Evolutionary conservation across 495 filamentous ascomycete species (phyloP).

Genomic region (Penicillium egyptiacum): DNA sequence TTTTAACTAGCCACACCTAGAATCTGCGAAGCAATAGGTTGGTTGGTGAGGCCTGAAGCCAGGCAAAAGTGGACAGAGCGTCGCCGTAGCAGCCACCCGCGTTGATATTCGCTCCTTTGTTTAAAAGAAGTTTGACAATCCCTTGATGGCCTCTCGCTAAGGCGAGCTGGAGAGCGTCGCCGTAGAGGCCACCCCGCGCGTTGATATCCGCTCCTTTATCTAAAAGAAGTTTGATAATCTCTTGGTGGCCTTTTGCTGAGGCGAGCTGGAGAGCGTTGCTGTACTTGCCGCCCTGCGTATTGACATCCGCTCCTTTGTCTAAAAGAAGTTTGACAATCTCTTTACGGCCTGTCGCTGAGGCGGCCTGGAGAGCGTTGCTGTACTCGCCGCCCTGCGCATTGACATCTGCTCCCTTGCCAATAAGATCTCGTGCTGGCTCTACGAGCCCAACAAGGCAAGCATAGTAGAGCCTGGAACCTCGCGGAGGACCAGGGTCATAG

Average conservation of each 20-base stretch:
- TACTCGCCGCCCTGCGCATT: slow-evolving; percentile 26
- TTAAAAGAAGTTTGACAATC: slow-evolving; percentile 6
- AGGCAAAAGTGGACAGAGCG: slow-evolving; percentile 17
- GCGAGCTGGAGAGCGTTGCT: slow-evolving; percentile 32
- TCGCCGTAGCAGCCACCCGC: slow-evolving; percentile 27
- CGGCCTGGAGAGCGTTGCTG: slow-evolving; percentile 31
- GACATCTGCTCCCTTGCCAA: slow-evolving; percentile 26
- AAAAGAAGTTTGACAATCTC: slow-evolving; percentile 12
- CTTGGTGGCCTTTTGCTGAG: slow-evolving; percentile 10
- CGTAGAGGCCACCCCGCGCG: slow-evolving; percentile 25
- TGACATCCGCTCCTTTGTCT: slow-evolving; percentile 27
- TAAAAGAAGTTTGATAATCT: slow-evolving; percentile 6
- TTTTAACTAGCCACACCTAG: too few species aligned
- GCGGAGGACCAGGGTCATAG: background rate
- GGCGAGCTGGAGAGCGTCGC: slow-evolving; percentile 32
- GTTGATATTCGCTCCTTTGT: slow-evolving; percentile 28
- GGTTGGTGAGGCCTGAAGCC: too few species aligned
- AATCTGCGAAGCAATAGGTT: too few species aligned
- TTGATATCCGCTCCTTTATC: slow-evolving; percentile 27
- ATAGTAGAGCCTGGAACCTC: slow-evolving; percentile 18
- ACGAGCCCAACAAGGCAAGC: slow-evolving; percentile 16
- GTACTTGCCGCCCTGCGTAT: slow-evolving; percentile 24
- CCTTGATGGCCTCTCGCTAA: slow-evolving; percentile 10
- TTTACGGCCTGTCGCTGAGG: slow-evolving; percentile 15
- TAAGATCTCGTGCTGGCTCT: slow-evolving; percentile 13